Evolutionary conservation across 257 asterid genomes (phyloP).

Genomic region (Solanum pimpinellifolium): DNA sequence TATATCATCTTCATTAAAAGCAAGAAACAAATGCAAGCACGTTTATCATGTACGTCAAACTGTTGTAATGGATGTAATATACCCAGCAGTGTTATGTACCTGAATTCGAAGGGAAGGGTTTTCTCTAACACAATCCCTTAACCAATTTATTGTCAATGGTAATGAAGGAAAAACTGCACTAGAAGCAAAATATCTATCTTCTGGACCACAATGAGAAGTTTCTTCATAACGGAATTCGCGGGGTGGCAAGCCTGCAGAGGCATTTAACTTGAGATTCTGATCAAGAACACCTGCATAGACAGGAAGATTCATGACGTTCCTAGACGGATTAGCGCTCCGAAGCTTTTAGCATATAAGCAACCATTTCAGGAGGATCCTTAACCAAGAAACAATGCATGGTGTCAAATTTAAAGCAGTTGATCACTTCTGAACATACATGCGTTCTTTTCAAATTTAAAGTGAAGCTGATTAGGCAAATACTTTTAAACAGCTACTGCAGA

Average conservation of each 20-base stretch:
- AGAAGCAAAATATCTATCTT: constrained; percentile 39
- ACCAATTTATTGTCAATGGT: constrained; percentile 70
- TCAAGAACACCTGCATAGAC: constrained; percentile 29
- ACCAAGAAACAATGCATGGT: neutral
- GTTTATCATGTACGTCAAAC: neutral
- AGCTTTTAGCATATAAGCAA: neutral
- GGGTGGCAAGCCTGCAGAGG: constrained; percentile 28
- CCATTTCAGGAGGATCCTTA: neutral
- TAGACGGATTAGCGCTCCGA: neutral
- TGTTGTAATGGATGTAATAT: neutral
- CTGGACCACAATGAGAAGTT: constrained; percentile 26
- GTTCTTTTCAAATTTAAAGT: neutral
- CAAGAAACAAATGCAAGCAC: neutral
- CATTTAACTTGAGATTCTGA: constrained; percentile 26
- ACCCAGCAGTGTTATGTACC: constrained; percentile 21
- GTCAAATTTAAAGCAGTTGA: neutral
- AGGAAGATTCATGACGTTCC: neutral
- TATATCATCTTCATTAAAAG: neutral
- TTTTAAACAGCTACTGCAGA: neutral
- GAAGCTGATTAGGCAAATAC: neutral
- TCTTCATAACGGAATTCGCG: constrained; percentile 28
- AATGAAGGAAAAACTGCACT: constrained; percentile 68
- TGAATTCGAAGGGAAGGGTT: constrained; percentile 58
- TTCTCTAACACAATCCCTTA: constrained; percentile 48
- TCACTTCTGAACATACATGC: neutral